These are phyloP conservation scores for Claviceps spartinae DNA, from an alignment of 2,329 filamentous ascomycete genomes.

Conservation along the genomic window DNA sequence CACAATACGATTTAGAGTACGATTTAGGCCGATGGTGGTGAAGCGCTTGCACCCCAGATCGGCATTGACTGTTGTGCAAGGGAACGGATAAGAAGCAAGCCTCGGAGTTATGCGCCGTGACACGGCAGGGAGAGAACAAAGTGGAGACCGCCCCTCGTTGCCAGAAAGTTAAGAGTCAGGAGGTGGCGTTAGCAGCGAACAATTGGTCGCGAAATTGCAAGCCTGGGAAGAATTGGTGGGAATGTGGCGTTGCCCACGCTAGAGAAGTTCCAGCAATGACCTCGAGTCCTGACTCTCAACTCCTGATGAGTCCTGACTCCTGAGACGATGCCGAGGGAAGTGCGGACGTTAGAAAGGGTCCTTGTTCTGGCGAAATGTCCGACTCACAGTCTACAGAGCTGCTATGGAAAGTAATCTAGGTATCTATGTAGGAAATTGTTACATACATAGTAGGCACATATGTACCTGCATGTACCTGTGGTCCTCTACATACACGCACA, in stretches of 20 bases:
- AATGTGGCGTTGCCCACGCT: neutral
- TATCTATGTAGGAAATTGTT: no score
- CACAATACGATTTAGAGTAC: neutral
- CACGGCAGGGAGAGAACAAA: neutral
- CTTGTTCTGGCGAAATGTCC: neutral
- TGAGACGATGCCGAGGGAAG: neutral
- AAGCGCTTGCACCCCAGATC: neutral
- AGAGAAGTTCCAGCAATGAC: neutral
- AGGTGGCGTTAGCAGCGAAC: neutral
- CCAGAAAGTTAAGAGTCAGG: neutral
- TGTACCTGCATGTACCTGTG: no score
- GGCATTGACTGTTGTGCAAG: neutral
- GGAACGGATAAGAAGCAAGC: neutral
- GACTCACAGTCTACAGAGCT: neutral
- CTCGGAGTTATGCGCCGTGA: neutral
- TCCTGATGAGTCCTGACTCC: neutral
- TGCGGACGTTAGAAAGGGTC: neutral
- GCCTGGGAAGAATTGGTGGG: neutral
- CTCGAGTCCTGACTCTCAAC: no score
- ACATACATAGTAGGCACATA: no score
- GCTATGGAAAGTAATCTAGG: neutral
- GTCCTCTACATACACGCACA: neutral
- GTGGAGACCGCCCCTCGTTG: neutral
- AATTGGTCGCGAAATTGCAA: neutral
- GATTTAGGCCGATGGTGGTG: neutral